Percentiles rank a stretch among this genome's conserved stretches.
phyloP scores from a whole-genome alignment of 2,329 filamentous ascomycete species.

The Neonectria hederae region DNA sequence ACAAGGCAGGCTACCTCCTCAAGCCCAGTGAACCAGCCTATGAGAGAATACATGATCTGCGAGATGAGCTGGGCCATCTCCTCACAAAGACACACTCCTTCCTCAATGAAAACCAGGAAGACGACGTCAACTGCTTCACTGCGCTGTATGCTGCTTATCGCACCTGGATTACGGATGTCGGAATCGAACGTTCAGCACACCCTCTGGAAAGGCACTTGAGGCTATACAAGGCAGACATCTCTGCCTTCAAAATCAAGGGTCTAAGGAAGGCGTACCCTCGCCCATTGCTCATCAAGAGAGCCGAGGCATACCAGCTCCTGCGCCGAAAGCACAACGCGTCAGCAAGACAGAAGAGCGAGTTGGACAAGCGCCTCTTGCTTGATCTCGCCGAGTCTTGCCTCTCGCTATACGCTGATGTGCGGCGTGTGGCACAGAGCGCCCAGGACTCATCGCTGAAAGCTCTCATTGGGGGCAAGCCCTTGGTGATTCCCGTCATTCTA shows the following conservation, averaged over 20 bases:
- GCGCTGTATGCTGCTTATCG: conserved; percentile 91
- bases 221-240: conserved; percentile 85
- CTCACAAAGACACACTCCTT: conserved; percentile 88
- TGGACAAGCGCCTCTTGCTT: conserved; percentile 85
- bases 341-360: conserved; percentile 85
- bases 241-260: conserved; percentile 94
- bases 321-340: conserved; percentile 94
- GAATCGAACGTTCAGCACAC: conserved; percentile 94
- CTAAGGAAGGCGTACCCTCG: conserved; percentile 92
- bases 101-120: conserved; percentile 84
- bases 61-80: conserved; percentile 81
- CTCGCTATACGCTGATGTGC: conserved; percentile 93
- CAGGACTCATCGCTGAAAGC: conserved; percentile 94
- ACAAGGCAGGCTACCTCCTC: conserved; percentile 87
- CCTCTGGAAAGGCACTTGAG: conserved; percentile 87
- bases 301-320: conserved; percentile 93
- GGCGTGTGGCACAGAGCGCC: conserved; percentile 90
- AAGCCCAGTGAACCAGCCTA: conserved; percentile 67
- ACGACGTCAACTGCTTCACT: conserved; percentile 96
- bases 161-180: conserved; percentile 97
- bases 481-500: conserved; percentile 90
- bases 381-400: conserved; percentile 91
- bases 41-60: conserved; percentile 79
- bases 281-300: conserved; percentile 89
- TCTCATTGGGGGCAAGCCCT: conserved; percentile 84